These are phyloP conservation scores for Reutealis trisperma DNA, from an alignment of 345 rosid genomes.

Conservation along the genomic window DNA sequence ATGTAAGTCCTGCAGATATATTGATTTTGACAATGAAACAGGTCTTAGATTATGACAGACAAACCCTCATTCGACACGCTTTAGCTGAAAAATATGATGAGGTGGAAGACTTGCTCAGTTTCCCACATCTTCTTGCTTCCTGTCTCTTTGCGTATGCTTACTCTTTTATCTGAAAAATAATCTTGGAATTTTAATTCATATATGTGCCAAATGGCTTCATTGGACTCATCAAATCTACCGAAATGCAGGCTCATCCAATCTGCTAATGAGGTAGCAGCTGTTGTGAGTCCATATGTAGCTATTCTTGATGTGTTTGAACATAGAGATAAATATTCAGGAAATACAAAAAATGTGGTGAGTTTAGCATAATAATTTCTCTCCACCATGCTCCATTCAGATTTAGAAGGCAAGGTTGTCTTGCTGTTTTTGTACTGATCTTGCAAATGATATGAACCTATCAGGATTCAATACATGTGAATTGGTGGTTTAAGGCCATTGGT, in stretches of 20 bases:
- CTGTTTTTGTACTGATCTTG: not conserved
- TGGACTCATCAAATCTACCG: not conserved
- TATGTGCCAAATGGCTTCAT: not conserved
- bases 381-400: not conserved
- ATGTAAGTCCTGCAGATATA: no score
- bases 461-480: slow-evolving; percentile 17
- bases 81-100: slow-evolving; percentile 43
- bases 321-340: slow-evolving; percentile 28
- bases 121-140: slow-evolving; percentile 31
- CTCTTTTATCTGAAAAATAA: not conserved
- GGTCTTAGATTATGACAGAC: slow-evolving; percentile 33
- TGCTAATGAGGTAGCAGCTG: slow-evolving; percentile 29
- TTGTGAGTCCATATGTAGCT: slow-evolving; percentile 34
- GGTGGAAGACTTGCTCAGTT: slow-evolving; percentile 29
- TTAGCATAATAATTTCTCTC: not conserved
- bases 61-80: slow-evolving; percentile 28
- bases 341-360: slow-evolving; percentile 29
- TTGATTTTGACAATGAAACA: slow-evolving; percentile 7
- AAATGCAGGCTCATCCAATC: slow-evolving; percentile 40
- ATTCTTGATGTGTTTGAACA: slow-evolving; percentile 31
- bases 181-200: not conserved
- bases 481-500: slow-evolving; percentile 35
- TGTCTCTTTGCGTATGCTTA: slow-evolving; percentile 36
- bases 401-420: no score
- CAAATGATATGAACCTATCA: not conserved